Base-by-base conservation (phyloP, 2,329 filamentous ascomycete species). In the Aspergillus neoniger region DNA sequence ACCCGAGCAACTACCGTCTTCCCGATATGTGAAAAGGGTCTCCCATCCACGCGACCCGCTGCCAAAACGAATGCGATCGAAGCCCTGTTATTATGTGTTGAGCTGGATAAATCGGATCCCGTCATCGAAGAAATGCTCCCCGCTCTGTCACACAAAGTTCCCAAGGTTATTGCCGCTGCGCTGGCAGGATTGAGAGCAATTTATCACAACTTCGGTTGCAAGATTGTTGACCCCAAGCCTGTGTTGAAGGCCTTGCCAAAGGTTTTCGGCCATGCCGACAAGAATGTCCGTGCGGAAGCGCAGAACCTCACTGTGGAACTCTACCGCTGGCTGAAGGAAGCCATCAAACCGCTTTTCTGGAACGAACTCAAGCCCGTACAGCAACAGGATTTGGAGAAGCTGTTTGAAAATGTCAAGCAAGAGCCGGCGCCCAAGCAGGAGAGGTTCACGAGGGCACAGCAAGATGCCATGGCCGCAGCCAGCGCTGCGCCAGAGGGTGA, bases 301-400 rank as follows among this genome's bases (percentile, higher is more conserved):
- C 95, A 95, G 50, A 92, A 90, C 68, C 82, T 99, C 59, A 90
- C 94, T 0, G 91, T 97, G 51, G 96, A 99, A 74, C 86, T 99
- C 60, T 99, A 99, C 77, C 85, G 95, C 77, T 99, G 96, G 95
- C 83, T 99, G 36, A 90, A 94, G 67, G 95, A 99, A 65, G 94
- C 94, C 10, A 97, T 99, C 88, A 99, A 99, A 75, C 92, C 94
- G 39, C 89, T 98, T 77, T 98, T 99, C 75, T 99, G 95, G 93
- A 87, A 85, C 48, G 95, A 99, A 61, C 78, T 99, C 63, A 99
- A 99, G 75, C 90, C 94, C 0, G 94, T 96, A 0, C 95, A 99
- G 73, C 95, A 99, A 76, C 87, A 89, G 63, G 96, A 99, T 72
- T 80, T 99, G 59, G 96, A 99, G 72, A 91, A 93, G 41, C 85